Evolutionary conservation across 768 basidiomycete species (phyloP).

Genomic region (Hericium alpestre): DNA sequence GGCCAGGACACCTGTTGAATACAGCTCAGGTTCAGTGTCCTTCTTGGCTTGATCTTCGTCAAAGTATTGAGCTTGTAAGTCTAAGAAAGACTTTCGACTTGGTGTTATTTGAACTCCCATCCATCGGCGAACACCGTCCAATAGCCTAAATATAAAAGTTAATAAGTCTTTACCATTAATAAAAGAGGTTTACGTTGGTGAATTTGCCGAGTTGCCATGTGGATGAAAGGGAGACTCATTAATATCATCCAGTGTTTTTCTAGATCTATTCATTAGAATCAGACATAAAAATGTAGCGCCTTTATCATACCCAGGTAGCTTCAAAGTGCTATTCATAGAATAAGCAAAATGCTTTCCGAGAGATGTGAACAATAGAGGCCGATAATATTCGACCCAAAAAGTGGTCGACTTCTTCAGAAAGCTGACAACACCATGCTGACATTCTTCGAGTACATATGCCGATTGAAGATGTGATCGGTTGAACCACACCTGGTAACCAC

Average conservation of each 20-base stretch:
- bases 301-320: conserved; percentile 60
- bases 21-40: conserved; percentile 5
- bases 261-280: conserved; percentile 16
- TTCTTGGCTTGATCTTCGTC: not conserved
- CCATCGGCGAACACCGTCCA: conserved; percentile 73
- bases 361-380: conserved; percentile 74
- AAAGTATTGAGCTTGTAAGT: not conserved
- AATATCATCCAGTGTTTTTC: conserved; percentile 59
- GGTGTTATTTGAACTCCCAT: conserved; percentile 44
- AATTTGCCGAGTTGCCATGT: conserved; percentile 30
- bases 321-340: conserved; percentile 84
- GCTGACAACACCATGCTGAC: conserved; percentile 45
- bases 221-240: conserved; percentile 70
- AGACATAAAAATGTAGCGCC: not conserved
- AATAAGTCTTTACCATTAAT: conserved; percentile 1
- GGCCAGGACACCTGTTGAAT: conserved; percentile 7
- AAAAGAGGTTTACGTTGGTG: conserved; percentile 24
- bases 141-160: conserved; percentile 39
- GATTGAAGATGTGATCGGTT: conserved; percentile 57
- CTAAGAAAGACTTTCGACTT: not conserved
- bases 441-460: conserved; percentile 57
- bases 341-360: conserved; percentile 84
- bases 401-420: conserved; percentile 56
- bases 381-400: conserved; percentile 86
- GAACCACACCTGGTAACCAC: conserved; percentile 83